These are phyloP conservation scores for Euphrasia arctica DNA, from an alignment of 305 asterid genomes.

Conservation along the genomic window DNA sequence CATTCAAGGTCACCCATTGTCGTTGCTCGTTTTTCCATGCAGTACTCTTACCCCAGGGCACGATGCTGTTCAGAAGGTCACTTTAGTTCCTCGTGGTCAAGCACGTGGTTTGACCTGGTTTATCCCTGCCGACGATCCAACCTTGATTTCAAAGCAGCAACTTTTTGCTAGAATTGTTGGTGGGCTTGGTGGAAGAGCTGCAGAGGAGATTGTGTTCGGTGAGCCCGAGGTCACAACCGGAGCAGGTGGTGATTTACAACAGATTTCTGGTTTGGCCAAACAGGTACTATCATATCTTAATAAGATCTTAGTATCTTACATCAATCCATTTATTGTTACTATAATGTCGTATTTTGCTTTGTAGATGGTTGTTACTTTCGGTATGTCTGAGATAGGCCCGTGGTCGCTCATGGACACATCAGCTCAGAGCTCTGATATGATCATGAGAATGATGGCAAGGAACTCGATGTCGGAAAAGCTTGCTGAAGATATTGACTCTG, in stretches of 20 bases:
- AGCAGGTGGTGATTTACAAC: conserved; percentile 91
- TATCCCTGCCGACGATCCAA: conserved; percentile 92
- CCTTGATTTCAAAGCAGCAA: conserved; percentile 89
- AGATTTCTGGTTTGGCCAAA: conserved; percentile 81
- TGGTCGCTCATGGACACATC: conserved; percentile 92
- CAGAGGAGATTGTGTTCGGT: conserved; percentile 89
- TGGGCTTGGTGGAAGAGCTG: conserved; percentile 98
- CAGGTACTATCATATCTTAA: conserved; percentile 42
- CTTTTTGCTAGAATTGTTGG: conserved; percentile 91
- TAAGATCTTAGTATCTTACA: background rate
- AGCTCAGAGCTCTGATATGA: conserved; percentile 73
- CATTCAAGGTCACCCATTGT: no score
- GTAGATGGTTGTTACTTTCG: conserved; percentile 93
- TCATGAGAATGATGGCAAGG: conserved; percentile 99
- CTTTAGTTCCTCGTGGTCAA: conserved; percentile 89
- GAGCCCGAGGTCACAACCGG: conserved; percentile 94
- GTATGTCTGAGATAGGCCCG: conserved; percentile 94
- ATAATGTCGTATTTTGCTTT: background rate
- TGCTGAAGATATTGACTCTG: conserved; percentile 88
- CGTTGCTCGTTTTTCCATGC: conserved; percentile 31
- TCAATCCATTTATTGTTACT: background rate
- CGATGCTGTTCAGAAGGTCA: conserved; percentile 92
- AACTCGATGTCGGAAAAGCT: conserved; percentile 96
- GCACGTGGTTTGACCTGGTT: conserved; percentile 98
- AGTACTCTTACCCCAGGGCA: conserved; percentile 96